Evolutionary conservation across 768 basidiomycete species (phyloP).

Genomic region (Pisolithus microcarpus): DNA sequence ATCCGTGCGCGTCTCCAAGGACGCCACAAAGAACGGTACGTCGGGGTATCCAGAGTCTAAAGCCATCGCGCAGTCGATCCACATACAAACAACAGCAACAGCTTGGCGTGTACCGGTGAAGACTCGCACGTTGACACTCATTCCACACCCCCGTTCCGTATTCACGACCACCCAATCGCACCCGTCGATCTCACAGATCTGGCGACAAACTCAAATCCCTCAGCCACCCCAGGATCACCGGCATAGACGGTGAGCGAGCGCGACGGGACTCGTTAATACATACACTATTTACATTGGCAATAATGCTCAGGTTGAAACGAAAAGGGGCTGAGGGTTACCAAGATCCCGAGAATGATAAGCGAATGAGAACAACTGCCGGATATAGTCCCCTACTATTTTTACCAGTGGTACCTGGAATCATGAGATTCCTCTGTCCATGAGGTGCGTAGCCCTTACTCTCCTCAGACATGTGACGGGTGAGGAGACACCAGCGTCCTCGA

Average conservation of each 20-base stretch:
- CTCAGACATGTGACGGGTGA: background rate
- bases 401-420: background rate
- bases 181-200: background rate
- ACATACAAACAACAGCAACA: constrained; percentile 4
- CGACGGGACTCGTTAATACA: background rate
- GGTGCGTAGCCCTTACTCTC: background rate
- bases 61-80: background rate
- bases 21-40: constrained; percentile 13
- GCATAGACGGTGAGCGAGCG: constrained; percentile 8
- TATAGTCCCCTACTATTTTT: background rate
- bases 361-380: background rate
- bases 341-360: background rate
- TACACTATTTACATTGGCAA: background rate
- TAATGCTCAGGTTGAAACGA: constrained; percentile 7
- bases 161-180: background rate
- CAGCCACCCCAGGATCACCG: background rate
- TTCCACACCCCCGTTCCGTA: background rate
- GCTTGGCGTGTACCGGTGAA: background rate
- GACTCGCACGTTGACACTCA: constrained; percentile 1
- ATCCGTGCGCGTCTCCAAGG: constrained; percentile 25
- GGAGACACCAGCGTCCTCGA: background rate
- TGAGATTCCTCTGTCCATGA: background rate
- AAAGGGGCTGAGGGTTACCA: background rate
- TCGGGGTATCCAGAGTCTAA: background rate
- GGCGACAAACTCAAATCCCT: background rate